These are phyloP conservation scores for Centrapalus pauciflorus DNA, from an alignment of 129 eudicot species.

Conservation along the genomic window DNA sequence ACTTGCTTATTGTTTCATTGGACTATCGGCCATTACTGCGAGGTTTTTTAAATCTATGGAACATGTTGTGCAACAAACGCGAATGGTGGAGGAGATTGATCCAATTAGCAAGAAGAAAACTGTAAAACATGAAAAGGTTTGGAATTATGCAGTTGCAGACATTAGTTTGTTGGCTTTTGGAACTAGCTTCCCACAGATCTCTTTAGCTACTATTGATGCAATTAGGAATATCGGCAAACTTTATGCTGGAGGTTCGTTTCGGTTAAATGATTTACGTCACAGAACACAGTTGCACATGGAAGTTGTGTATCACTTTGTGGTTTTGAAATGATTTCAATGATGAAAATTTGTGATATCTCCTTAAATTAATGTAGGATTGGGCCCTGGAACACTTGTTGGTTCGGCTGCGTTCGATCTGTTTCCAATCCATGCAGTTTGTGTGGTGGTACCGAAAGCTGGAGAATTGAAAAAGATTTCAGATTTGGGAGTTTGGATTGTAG, in stretches of 20 bases:
- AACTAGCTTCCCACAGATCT: constrained; percentile 94
- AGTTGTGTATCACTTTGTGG: not conserved
- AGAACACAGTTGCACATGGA: not conserved
- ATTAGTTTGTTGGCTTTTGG: constrained; percentile 88
- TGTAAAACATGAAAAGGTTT: constrained; percentile 56
- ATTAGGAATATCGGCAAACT: constrained; percentile 60
- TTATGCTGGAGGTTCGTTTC: constrained; percentile 81
- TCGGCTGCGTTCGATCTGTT: constrained; percentile 98
- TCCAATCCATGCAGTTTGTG: constrained; percentile 98
- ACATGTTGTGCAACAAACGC: constrained; percentile 71
- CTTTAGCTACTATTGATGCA: constrained; percentile 86
- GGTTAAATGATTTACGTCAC: not conserved
- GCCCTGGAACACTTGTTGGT: constrained; percentile 98
- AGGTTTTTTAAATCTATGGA: constrained; percentile 90
- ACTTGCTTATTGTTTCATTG: constrained; percentile 85
- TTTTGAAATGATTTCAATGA: not conserved
- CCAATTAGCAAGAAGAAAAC: constrained; percentile 37
- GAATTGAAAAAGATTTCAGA: constrained; percentile 91
- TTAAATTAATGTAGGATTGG: constrained; percentile 62
- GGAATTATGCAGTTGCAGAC: constrained; percentile 90
- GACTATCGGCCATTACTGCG: constrained; percentile 78
- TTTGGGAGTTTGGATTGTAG: constrained; percentile 94
- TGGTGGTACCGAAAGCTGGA: constrained; percentile 95
- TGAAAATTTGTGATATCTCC: constrained; percentile 1
- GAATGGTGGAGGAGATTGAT: constrained; percentile 53